These are phyloP conservation scores for Paecilomyces sp. DNA, from an alignment of 2,329 filamentous ascomycete species.

Conservation along the genomic window DNA sequence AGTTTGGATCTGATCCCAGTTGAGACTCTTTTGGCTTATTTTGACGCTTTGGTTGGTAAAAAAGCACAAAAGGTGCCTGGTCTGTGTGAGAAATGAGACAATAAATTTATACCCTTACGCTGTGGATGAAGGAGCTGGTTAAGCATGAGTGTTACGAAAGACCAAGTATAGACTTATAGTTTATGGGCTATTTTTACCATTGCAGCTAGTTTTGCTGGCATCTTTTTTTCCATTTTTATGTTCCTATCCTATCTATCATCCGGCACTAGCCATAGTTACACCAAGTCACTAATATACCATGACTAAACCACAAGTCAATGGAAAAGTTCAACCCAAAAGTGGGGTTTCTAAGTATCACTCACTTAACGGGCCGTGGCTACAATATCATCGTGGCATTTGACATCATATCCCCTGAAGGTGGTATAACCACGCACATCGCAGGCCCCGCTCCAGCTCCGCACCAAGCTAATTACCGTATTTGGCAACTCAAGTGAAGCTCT, in stretches of 20 bases:
- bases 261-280: not conserved
- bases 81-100: conserved; percentile 17
- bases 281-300: too few species aligned
- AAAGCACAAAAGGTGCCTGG: conserved; percentile 36
- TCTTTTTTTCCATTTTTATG: too few species aligned
- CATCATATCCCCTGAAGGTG: not conserved
- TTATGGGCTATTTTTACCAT: too few species aligned
- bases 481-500: not conserved
- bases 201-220: too few species aligned
- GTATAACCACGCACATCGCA: not conserved
- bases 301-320: too few species aligned
- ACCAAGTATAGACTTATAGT: too few species aligned
- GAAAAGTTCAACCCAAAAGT: not conserved
- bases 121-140: too few species aligned
- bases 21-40: conserved; percentile 58
- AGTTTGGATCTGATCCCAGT: conserved; percentile 63
- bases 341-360: not conserved
- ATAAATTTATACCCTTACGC: too few species aligned
- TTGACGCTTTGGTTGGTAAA: conserved; percentile 62
- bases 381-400: not conserved
- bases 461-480: not conserved
- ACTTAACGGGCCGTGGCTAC: not conserved
- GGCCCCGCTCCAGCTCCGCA: not conserved
- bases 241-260: too few species aligned
- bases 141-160: too few species aligned